phyloP scores from a whole-genome alignment of 306 rosid species.

The Fagus sylvatica region DNA sequence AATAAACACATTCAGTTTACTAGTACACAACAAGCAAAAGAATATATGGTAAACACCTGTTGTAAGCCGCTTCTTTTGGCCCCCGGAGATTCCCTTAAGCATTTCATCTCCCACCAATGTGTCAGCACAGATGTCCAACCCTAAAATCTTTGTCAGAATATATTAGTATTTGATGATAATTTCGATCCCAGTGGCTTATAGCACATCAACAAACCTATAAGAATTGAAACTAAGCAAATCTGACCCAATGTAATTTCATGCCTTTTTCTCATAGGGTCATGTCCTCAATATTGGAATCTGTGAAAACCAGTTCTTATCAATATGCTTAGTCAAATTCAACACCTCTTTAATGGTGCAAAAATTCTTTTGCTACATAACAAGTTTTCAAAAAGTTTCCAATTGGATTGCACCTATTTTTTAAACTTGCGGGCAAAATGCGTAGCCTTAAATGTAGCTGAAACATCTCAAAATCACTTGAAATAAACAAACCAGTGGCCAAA shows the following conservation, averaged over 20 bases:
- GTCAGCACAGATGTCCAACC: constrained; percentile 98
- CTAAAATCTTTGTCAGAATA: constrained; percentile 91
- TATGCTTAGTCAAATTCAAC: not conserved
- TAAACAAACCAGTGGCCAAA: not conserved
- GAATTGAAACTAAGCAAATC: not conserved
- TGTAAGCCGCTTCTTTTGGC: constrained; percentile 99
- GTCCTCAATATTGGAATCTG: not conserved
- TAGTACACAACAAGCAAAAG: constrained; percentile 22
- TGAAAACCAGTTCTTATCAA: not conserved
- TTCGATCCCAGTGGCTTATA: not conserved
- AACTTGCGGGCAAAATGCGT: not conserved
- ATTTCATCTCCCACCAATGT: constrained; percentile 98
- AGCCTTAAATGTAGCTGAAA: not conserved
- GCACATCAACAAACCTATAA: not conserved
- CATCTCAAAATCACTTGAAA: not conserved
- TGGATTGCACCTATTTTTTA: not conserved
- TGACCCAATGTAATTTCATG: not conserved
- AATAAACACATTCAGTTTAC: constrained; percentile 22
- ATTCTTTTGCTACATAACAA: not conserved
- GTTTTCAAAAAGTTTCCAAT: not conserved
- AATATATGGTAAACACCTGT: constrained; percentile 54
- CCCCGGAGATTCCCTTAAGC: constrained; percentile 98
- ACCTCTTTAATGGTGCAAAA: not conserved
- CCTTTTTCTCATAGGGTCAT: not conserved
- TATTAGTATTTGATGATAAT: constrained; percentile 44